phyloP scores from a whole-genome alignment of 2,329 filamentous ascomycete genomes.

The Cryphonectria radicalis region DNA sequence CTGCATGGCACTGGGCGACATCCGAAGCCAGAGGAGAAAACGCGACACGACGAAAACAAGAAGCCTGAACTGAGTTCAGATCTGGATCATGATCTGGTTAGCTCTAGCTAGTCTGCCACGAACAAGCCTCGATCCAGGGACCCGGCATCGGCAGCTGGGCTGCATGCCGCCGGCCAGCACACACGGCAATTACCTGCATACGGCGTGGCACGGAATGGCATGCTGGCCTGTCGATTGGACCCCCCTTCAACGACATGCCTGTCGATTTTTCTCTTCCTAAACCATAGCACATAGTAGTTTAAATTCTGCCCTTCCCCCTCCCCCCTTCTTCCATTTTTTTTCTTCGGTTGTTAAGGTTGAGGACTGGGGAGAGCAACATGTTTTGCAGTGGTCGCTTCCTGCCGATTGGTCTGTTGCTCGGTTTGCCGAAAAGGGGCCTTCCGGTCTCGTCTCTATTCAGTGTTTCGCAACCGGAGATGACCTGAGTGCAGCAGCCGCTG shows the following conservation, averaged over 20 bases:
- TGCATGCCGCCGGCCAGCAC: slow-evolving; percentile 23
- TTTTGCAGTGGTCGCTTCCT: slow-evolving; percentile 2
- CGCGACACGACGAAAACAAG: not conserved
- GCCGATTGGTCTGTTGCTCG: not conserved
- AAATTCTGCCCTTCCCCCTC: not conserved
- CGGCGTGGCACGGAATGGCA: not conserved
- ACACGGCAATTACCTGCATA: slow-evolving; percentile 29
- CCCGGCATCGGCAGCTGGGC: slow-evolving; percentile 23
- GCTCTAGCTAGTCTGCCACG: slow-evolving; percentile 14
- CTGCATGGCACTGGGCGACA: slow-evolving; percentile 15
- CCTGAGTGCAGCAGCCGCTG: not conserved
- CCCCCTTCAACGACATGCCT: not conserved
- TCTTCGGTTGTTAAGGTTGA: slow-evolving; percentile 14
- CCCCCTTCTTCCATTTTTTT: not conserved
- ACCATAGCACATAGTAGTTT: not conserved
- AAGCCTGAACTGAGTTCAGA: not conserved
- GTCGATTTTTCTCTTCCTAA: not conserved
- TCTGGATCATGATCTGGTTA: slow-evolving; percentile 12
- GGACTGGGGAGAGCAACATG: slow-evolving; percentile 3
- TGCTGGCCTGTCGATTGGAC: not conserved
- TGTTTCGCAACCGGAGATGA: slow-evolving; percentile 17
- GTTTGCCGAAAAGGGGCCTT: slow-evolving; percentile 19
- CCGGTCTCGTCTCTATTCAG: slow-evolving; percentile 6
- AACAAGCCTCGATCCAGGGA: slow-evolving; percentile 21
- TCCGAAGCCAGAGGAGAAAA: not conserved